Evolutionary conservation across 2,329 filamentous ascomycete species (phyloP).

Genomic region (Penicillium palitans): DNA sequence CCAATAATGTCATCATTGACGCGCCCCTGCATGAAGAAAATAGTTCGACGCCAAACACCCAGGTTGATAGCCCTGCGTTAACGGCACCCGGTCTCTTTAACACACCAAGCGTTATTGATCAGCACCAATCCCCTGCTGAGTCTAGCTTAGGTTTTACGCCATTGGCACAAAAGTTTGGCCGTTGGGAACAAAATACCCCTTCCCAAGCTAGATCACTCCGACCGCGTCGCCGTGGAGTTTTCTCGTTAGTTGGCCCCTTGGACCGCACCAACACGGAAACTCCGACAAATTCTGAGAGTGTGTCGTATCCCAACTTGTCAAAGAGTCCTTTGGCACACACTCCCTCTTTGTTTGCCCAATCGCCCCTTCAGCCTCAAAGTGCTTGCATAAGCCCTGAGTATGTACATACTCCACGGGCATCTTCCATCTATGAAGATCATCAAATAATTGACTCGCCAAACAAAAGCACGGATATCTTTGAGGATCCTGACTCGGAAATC

Average conservation of each 20-base stretch:
- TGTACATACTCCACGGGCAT: slow-evolving; percentile 8
- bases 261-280: slow-evolving; percentile 13
- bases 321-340: slow-evolving; percentile 22
- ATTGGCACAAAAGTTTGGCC: slow-evolving; percentile 60
- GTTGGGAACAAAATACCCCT: slow-evolving; percentile 65
- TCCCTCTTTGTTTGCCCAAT: slow-evolving; percentile 16
- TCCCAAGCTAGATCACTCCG: slow-evolving; percentile 35
- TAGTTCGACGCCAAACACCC: slow-evolving; percentile 15
- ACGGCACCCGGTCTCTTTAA: slow-evolving; percentile 12
- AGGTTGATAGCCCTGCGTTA: slow-evolving; percentile 16
- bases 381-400: slow-evolving; percentile 17
- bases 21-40: slow-evolving; percentile 11
- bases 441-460: slow-evolving; percentile 14
- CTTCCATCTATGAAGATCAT: slow-evolving; percentile 11
- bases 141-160: slow-evolving; percentile 61
- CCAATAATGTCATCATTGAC: slow-evolving; percentile 21
- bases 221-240: slow-evolving; percentile 35
- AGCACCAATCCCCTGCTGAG: slow-evolving; percentile 20
- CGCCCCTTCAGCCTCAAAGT: slow-evolving; percentile 15
- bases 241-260: slow-evolving; percentile 36
- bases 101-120: slow-evolving; percentile 15
- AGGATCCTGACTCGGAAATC: slow-evolving; percentile 20
- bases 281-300: slow-evolving; percentile 11
- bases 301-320: slow-evolving; percentile 27
- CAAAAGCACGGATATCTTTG: slow-evolving; percentile 22